A percentile compares a stretch with the other conserved stretches of the same genome.
These are phyloP conservation scores for Scenedesmus sp. DNA, from an alignment of 163 green algal genomes.

Conservation along the genomic window DNA sequence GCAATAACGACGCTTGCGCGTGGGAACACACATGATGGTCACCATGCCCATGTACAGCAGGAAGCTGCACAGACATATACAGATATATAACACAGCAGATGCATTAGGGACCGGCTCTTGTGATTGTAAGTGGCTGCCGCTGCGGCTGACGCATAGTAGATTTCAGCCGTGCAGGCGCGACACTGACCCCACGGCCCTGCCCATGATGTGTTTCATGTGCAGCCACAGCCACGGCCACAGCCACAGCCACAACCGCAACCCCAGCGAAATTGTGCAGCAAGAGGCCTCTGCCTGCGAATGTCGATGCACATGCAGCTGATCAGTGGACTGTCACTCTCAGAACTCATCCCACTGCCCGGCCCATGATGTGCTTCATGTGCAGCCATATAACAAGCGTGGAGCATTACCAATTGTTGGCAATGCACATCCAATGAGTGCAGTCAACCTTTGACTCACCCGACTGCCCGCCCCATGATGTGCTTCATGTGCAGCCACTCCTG, in stretches of 20 bases:
- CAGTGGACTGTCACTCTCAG: too few relatives aligned
- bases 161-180: background rate
- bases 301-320: too few relatives aligned
- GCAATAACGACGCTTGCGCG: too few relatives aligned
- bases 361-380: conserved; percentile 94
- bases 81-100: background rate
- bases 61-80: conserved; percentile 53
- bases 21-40: conserved; percentile 86
- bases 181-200: background rate
- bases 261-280: too few relatives aligned
- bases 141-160: background rate
- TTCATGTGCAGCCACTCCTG: conserved; percentile 92
- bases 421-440: conserved; percentile 51
- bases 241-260: background rate
- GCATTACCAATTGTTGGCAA: too few relatives aligned
- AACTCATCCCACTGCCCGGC: conserved; percentile 89
- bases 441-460: conserved; percentile 77
- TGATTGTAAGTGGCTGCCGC: background rate
- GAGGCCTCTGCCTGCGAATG: too few relatives aligned
- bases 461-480: conserved; percentile 96
- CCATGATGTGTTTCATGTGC: background rate
- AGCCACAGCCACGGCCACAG: conserved; percentile 7
- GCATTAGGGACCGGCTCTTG: too few relatives aligned
- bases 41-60: conserved; percentile 94
- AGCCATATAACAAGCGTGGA: conserved; percentile 75